phyloP scores from a whole-genome alignment of 2,329 filamentous ascomycete species.

The Monosporascus sp. region DNA sequence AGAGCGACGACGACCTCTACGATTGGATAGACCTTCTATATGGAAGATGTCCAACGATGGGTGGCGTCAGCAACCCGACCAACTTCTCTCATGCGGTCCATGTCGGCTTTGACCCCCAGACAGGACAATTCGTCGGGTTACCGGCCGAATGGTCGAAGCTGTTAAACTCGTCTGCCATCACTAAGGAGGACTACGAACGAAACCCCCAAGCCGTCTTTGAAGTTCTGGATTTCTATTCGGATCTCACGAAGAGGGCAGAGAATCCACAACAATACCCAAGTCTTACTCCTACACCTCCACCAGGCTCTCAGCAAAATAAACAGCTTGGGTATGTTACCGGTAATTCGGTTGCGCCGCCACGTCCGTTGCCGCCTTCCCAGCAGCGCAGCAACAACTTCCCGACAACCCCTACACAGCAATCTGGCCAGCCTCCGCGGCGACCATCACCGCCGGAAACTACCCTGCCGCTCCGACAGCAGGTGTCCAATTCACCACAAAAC shows the following conservation, averaged over 20 bases:
- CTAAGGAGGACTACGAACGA: slow-evolving; percentile 96
- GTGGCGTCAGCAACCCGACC: slow-evolving; percentile 95
- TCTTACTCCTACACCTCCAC: slow-evolving; percentile 61
- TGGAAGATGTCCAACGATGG: slow-evolving; percentile 93
- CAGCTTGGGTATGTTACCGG: slow-evolving; percentile 55
- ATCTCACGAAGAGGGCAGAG: slow-evolving; percentile 70
- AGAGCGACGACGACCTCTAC: slow-evolving; percentile 93
- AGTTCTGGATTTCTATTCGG: slow-evolving; percentile 79
- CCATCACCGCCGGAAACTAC: slow-evolving; percentile 37
- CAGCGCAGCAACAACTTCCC: slow-evolving; percentile 31
- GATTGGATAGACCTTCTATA: slow-evolving; percentile 99
- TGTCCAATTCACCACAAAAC: slow-evolving; percentile 50
- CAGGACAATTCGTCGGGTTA: slow-evolving; percentile 88
- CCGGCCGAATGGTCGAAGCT: slow-evolving; percentile 97
- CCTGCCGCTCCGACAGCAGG: slow-evolving; percentile 50
- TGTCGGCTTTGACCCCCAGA: slow-evolving; percentile 93
- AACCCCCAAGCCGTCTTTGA: slow-evolving; percentile 85
- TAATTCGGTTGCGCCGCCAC: slow-evolving; percentile 60
- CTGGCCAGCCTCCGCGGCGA: slow-evolving; percentile 34
- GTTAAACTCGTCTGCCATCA: slow-evolving; percentile 92
- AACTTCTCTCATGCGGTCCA: slow-evolving; percentile 97
- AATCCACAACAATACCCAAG: slow-evolving; percentile 65
- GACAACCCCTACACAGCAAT: slow-evolving; percentile 31
- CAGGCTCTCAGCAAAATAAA: slow-evolving; percentile 52
- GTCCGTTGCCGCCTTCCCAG: slow-evolving; percentile 56